Base-by-base conservation (phyloP, 306 rosid species). In the Malus asiatica region DNA sequence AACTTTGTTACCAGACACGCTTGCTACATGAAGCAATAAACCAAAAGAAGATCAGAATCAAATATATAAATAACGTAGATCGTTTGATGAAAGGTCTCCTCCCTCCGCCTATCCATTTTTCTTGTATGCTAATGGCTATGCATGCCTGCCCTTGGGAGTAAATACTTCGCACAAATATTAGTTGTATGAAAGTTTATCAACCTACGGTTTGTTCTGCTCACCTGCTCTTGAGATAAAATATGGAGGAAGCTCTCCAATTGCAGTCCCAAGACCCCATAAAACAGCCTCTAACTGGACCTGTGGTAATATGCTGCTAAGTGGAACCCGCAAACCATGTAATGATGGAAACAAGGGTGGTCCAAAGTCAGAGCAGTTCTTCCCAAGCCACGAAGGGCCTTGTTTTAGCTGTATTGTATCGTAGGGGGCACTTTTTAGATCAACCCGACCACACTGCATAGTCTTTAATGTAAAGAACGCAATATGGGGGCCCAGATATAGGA, bases 211-310 rank as follows among this genome's bases (percentile, higher is more conserved):
- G 76, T 29, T 72, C 61, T 16, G 33, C 84, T 66, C 83, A 96
- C 99, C 99, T 84, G 99, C 99, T 83, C 98, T 89, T 82, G 99
- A 92, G 82, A 96, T 89, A 79, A 96, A 96, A 85, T 96, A 96
- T 12, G 99, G 99, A 82, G 99, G 99, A 87, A 96, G 98, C 87
- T 96, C 99, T 73, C 99, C 99, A 25, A 96, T 73, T 68, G 99
- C 98, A 68, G 99, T 96, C 77, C 99, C 99, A 51, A 89, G 12
- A 74, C 99, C 99, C 99, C 99, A 96, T 27, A 96, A 83, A 82
- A 96, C 63, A 70, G 99, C 98, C 86, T 96, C 99, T 73, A 96
- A 3, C 88, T 93, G 98, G 64, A 96, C 89, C 80, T 93, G 96
- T 73, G 92, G 82, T 86, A 96, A 85, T 83, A 96, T 89, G 85